Percentiles rank a stretch among this genome's conserved stretches.
Evolutionary conservation across 176 grass and related monocot species (phyloP).

Genomic region (Phyllostachys edulis): DNA sequence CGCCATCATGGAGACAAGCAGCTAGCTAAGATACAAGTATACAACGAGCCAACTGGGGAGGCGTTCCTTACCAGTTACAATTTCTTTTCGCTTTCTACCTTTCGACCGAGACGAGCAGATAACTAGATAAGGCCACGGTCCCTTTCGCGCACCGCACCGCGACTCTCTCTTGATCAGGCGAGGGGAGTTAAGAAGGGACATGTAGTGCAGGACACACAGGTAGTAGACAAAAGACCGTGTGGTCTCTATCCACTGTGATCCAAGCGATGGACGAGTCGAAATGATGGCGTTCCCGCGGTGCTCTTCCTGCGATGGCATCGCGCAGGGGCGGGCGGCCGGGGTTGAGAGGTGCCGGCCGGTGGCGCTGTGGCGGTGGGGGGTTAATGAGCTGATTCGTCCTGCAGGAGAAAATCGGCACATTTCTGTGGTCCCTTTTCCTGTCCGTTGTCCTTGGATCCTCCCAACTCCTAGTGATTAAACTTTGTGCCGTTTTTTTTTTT

Average conservation of each 20-base stretch:
- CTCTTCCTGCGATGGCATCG: not conserved
- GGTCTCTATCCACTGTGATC: not conserved
- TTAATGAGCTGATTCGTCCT: not conserved
- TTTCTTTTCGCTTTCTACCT: not conserved
- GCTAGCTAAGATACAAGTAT: not conserved
- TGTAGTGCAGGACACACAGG: not conserved
- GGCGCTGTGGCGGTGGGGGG: not conserved
- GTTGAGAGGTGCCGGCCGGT: not conserved
- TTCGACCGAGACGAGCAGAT: not conserved
- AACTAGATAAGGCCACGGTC: not conserved
- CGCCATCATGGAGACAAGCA: not conserved
- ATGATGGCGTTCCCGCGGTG: not conserved
- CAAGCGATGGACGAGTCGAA: not conserved
- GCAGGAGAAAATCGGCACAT: not conserved
- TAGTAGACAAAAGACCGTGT: not conserved
- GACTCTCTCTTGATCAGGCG: not conserved
- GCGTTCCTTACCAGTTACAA: not conserved
- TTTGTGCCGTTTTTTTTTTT: not conserved
- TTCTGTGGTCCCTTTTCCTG: not conserved
- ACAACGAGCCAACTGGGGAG: not conserved
- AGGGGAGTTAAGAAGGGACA: not conserved
- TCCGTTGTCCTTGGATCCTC: not conserved
- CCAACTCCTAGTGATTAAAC: not conserved
- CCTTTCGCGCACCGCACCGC: not conserved
- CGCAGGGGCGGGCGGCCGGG: not conserved